Evolutionary conservation across 352 stramenopile genomes (phyloP).

Genomic region (Peronospora tabacina): DNA sequence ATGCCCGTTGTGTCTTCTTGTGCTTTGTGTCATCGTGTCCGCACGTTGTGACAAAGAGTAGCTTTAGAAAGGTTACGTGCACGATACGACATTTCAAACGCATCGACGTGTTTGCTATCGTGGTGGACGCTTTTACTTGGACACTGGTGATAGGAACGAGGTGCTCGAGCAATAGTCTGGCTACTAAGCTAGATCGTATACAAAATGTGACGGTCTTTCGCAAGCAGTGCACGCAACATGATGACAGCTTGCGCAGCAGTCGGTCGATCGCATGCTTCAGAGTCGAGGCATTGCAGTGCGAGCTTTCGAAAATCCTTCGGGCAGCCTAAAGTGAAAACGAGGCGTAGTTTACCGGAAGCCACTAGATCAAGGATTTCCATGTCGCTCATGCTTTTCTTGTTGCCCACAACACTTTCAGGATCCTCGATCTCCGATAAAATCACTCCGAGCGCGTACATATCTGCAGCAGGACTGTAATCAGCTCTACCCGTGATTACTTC

Average conservation of each 20-base stretch:
- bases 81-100: too few relatives aligned
- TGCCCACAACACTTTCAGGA: conserved; percentile 4
- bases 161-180: conserved; percentile 24
- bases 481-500: conserved; percentile 34
- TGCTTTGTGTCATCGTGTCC: background rate
- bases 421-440: conserved; percentile 46
- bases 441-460: conserved; percentile 49
- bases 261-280: conserved; percentile 29
- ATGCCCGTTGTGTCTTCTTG: too few relatives aligned
- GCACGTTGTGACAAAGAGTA: background rate
- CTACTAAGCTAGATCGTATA: conserved; percentile 8
- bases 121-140: too few relatives aligned
- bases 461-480: conserved; percentile 30
- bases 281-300: conserved; percentile 32
- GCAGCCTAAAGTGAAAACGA: conserved; percentile 25
- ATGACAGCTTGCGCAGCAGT: conserved; percentile 40
- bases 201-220: conserved; percentile 7
- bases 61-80: too few relatives aligned
- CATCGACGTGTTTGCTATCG: too few relatives aligned
- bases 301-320: conserved; percentile 32
- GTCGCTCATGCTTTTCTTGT: conserved; percentile 16
- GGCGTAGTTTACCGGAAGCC: conserved; percentile 17
- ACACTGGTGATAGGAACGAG: too few relatives aligned
- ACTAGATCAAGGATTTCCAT: conserved; percentile 28
- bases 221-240: conserved; percentile 26